Evolutionary conservation across 2,329 filamentous ascomycete genomes (phyloP).

Genomic region (Colletotrichum lindemuthianum): DNA sequence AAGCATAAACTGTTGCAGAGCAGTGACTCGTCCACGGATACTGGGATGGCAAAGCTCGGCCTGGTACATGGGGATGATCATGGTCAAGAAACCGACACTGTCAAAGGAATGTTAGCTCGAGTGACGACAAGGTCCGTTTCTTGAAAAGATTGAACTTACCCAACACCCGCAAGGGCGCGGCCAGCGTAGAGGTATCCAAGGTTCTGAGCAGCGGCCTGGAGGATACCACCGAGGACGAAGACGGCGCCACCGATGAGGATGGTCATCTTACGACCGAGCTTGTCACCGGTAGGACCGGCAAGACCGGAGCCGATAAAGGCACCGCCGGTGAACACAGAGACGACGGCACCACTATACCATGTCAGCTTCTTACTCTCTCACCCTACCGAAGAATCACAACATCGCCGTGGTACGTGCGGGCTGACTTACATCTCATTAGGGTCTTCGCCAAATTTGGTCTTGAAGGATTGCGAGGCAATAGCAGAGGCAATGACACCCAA

Average conservation of each 20-base stretch:
- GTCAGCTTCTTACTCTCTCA: not conserved
- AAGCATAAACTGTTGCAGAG: slow-evolving; percentile 85
- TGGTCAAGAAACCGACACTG: slow-evolving; percentile 56
- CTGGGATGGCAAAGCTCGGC: slow-evolving; percentile 82
- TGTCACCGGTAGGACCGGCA: slow-evolving; percentile 72
- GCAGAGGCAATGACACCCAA: slow-evolving; percentile 63
- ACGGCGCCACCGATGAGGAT: slow-evolving; percentile 77
- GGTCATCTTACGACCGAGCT: slow-evolving; percentile 74
- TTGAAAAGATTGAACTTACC: slow-evolving; percentile 38
- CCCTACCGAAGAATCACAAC: not conserved
- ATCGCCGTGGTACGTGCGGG: slow-evolving; percentile 3
- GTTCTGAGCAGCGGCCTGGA: slow-evolving; percentile 75
- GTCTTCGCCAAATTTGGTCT: slow-evolving; percentile 48
- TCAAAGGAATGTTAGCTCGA: not conserved
- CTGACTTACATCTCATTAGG: slow-evolving; percentile 50
- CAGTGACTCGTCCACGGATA: slow-evolving; percentile 80
- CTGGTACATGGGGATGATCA: slow-evolving; percentile 72
- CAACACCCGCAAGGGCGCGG: slow-evolving; percentile 74
- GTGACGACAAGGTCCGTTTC: not conserved
- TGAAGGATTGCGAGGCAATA: slow-evolving; percentile 59
- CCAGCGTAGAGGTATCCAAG: slow-evolving; percentile 75
- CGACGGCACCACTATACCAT: slow-evolving; percentile 69
- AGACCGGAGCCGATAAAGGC: slow-evolving; percentile 76
- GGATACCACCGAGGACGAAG: slow-evolving; percentile 76
- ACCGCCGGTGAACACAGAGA: slow-evolving; percentile 81